These are phyloP conservation scores for Coprinopsis marcescibilis DNA, from an alignment of 768 basidiomycete genomes.

Conservation along the genomic window DNA sequence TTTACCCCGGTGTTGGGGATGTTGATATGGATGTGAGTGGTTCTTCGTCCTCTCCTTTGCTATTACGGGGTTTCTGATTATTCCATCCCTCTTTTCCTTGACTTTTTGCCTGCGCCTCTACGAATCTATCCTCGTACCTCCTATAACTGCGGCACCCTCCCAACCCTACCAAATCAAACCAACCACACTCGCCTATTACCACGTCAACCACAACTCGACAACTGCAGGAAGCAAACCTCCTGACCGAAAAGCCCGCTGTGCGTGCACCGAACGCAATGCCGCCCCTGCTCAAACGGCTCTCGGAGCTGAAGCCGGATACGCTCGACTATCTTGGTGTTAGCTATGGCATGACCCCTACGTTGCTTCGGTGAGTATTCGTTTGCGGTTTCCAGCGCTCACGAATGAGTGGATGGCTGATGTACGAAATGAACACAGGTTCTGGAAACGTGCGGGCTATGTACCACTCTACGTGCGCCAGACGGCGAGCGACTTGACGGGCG, in stretches of 20 bases:
- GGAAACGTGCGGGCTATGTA: slow-evolving; percentile 90
- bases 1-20: slow-evolving; percentile 53
- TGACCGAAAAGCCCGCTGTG: slow-evolving; percentile 73
- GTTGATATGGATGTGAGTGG: slow-evolving; percentile 26
- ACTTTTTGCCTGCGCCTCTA: no score
- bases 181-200: neutral
- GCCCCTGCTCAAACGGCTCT: slow-evolving; percentile 83
- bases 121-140: no score
- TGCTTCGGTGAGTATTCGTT: slow-evolving; percentile 52
- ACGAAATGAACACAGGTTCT: slow-evolving; percentile 51
- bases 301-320: slow-evolving; percentile 83
- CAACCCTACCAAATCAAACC: neutral
- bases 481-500: slow-evolving; percentile 90
- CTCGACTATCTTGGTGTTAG: slow-evolving; percentile 96
- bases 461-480: slow-evolving; percentile 94
- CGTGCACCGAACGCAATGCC: slow-evolving; percentile 80
- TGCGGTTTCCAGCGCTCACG: neutral
- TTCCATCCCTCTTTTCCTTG: no score
- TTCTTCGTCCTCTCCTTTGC: neutral
- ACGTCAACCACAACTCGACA: neutral
- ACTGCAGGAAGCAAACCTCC: slow-evolving; percentile 40
- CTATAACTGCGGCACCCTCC: no score
- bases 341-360: slow-evolving; percentile 84
- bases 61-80: no score
- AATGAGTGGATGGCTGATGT: neutral